Evolutionary conservation across 2,329 filamentous ascomycete genomes (phyloP).

Genomic region (Verticillium tricorpus): DNA sequence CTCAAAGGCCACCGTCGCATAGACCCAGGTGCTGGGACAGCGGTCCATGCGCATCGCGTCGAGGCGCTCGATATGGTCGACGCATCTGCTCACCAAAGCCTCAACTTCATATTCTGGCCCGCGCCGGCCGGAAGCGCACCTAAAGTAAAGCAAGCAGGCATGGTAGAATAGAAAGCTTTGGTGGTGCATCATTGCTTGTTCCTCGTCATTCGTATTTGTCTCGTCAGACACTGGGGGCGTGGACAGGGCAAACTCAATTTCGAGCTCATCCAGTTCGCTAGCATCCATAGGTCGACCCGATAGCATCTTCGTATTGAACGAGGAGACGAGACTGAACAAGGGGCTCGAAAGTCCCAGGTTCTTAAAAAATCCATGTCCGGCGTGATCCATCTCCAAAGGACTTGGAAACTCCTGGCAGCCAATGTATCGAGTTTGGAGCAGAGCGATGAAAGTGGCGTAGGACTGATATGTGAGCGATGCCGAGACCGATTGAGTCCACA

Average conservation of each 20-base stretch:
- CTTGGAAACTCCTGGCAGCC: not conserved
- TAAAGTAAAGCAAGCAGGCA: constrained; percentile 4
- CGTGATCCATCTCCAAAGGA: not conserved
- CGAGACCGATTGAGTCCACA: not conserved
- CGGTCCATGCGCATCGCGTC: not conserved
- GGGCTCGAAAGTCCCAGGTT: not conserved
- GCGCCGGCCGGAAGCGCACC: constrained; percentile 3
- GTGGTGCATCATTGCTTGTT: not conserved
- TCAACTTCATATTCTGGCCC: not conserved
- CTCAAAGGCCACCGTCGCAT: not conserved
- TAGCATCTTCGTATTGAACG: not conserved
- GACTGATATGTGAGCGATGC: constrained; percentile 1
- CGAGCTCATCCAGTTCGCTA: not conserved
- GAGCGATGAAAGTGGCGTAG: not conserved
- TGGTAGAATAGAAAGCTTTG: constrained; percentile 4
- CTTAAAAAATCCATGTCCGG: not conserved
- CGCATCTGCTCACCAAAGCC: not conserved
- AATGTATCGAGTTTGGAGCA: not conserved
- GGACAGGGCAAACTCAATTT: constrained; percentile 1
- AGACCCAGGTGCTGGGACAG: constrained; percentile 4
- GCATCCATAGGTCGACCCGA: not conserved
- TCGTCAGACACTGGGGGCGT: not conserved
- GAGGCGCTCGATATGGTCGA: constrained; percentile 3
- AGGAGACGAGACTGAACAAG: not conserved
- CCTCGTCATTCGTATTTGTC: not conserved